Evolutionary conservation across 2,329 filamentous ascomycete species (phyloP).

Genomic region (Leptodontidium sp.): DNA sequence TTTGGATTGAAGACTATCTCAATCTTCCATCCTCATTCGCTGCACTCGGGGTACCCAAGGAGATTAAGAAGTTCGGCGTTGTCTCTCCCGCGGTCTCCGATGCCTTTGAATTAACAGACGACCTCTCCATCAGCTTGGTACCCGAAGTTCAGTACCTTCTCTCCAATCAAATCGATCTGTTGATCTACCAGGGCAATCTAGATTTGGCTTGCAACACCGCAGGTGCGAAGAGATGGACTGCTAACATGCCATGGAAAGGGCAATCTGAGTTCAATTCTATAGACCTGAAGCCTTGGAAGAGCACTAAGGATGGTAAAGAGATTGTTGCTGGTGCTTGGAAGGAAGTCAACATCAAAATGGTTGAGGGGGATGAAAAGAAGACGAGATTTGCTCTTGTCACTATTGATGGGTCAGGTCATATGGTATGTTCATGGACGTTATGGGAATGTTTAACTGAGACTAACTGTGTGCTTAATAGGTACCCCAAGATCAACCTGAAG

Average conservation of each 20-base stretch:
- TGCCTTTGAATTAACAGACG: constrained; percentile 58
- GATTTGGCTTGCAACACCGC: constrained; percentile 65
- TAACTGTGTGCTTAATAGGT: constrained; percentile 27
- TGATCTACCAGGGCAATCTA: constrained; percentile 72
- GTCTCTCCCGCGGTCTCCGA: constrained; percentile 53
- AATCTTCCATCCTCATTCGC: constrained; percentile 49
- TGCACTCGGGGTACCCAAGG: constrained; percentile 64
- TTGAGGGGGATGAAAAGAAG: constrained; percentile 36
- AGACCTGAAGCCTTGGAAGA: constrained; percentile 38
- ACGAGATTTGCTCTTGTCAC: constrained; percentile 41
- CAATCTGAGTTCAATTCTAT: constrained; percentile 52
- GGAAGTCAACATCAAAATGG: constrained; percentile 37
- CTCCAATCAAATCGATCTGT: constrained; percentile 69
- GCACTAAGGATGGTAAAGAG: constrained; percentile 28
- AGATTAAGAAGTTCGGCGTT: constrained; percentile 57
- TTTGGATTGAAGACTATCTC: constrained; percentile 35
- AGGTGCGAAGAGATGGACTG: constrained; percentile 48
- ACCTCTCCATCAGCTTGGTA: constrained; percentile 68
- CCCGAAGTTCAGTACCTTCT: constrained; percentile 66
- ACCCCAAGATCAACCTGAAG: constrained; percentile 39
- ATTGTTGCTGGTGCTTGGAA: constrained; percentile 32
- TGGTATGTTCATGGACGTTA: constrained; percentile 43
- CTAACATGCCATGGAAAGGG: constrained; percentile 53
- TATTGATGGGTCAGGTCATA: constrained; percentile 52
- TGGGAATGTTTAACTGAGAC: not conserved